Evolutionary conservation across 768 basidiomycete species (phyloP).

Genomic region (Trametes cinnabarina): DNA sequence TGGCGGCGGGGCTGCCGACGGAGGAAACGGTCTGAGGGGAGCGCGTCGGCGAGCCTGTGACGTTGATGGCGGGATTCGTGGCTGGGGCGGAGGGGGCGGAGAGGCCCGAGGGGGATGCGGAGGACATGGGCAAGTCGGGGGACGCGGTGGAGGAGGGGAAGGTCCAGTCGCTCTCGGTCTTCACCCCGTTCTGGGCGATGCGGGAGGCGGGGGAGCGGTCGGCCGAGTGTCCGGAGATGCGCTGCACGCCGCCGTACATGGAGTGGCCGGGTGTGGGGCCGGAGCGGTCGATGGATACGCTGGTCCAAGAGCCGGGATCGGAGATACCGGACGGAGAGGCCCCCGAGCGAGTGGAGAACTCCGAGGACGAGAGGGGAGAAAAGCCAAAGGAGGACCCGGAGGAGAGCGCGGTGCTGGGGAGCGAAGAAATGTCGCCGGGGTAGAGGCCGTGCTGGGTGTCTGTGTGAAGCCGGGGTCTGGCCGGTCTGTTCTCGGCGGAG

Average conservation of each 20-base stretch:
- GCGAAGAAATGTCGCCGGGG: slow-evolving; percentile 45
- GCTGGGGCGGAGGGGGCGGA: slow-evolving; percentile 13
- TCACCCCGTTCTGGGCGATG: slow-evolving; percentile 27
- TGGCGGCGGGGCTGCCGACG: slow-evolving; percentile 49
- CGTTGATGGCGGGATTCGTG: slow-evolving; percentile 40
- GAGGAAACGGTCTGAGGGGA: slow-evolving; percentile 43
- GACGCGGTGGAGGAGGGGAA: slow-evolving; percentile 45
- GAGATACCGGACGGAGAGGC: slow-evolving; percentile 36
- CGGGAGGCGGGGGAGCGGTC: slow-evolving; percentile 32
- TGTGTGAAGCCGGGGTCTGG: slow-evolving; percentile 50
- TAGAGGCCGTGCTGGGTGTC: slow-evolving; percentile 46
- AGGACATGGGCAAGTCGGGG: slow-evolving; percentile 46
- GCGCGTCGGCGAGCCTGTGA: slow-evolving; percentile 45
- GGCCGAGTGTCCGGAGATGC: slow-evolving; percentile 69
- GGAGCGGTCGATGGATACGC: slow-evolving; percentile 58
- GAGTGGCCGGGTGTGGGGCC: slow-evolving; percentile 62
- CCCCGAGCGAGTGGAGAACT: slow-evolving; percentile 33
- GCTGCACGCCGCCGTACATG: slow-evolving; percentile 65
- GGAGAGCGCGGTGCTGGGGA: slow-evolving; percentile 52
- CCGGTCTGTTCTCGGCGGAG: slow-evolving; percentile 28
- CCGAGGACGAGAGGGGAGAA: slow-evolving; percentile 25
- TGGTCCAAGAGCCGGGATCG: slow-evolving; percentile 18
- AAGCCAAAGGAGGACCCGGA: slow-evolving; percentile 49
- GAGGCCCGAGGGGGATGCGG: slow-evolving; percentile 36
- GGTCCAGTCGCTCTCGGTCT: slow-evolving; percentile 63